Evolutionary conservation across 257 asterid genomes (phyloP).

Genomic region (Gardenia jasminoides): DNA sequence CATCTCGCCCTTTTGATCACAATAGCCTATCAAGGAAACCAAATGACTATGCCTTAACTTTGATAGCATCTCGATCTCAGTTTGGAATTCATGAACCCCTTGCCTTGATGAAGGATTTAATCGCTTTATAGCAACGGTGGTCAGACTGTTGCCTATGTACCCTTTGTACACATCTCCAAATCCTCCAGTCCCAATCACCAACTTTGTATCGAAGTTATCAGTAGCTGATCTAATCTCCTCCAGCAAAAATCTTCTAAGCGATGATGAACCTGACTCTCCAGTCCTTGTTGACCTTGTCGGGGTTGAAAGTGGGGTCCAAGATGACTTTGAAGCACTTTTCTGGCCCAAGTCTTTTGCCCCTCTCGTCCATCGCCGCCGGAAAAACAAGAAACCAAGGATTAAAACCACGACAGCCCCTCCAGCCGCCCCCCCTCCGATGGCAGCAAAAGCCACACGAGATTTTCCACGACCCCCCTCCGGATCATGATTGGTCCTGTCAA

Average conservation of each 20-base stretch:
- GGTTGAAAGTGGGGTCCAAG: conserved; percentile 35
- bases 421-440: conserved; percentile 24
- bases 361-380: conserved; percentile 21
- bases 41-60: conserved; percentile 57
- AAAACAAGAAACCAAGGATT: conserved; percentile 22
- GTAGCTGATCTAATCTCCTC: conserved; percentile 52
- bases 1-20: conserved; percentile 59
- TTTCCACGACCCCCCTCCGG: neutral
- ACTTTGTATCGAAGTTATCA: conserved; percentile 33
- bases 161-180: conserved; percentile 65
- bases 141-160: conserved; percentile 29
- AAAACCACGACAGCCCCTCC: conserved; percentile 26
- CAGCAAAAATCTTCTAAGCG: conserved; percentile 37
- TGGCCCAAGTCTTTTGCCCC: conserved; percentile 26
- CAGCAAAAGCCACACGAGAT: neutral
- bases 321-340: conserved; percentile 26
- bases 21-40: conserved; percentile 67
- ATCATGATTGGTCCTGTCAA: conserved; percentile 49
- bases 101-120: conserved; percentile 47
- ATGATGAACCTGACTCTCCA: conserved; percentile 22
- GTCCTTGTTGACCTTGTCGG: conserved; percentile 32
- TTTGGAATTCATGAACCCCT: conserved; percentile 55
- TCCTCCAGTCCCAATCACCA: conserved; percentile 53
- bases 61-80: conserved; percentile 63
- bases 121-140: conserved; percentile 49